These are phyloP conservation scores for Irpex sp. DNA, from an alignment of 1,284 basidiomycete genomes.

Conservation along the genomic window DNA sequence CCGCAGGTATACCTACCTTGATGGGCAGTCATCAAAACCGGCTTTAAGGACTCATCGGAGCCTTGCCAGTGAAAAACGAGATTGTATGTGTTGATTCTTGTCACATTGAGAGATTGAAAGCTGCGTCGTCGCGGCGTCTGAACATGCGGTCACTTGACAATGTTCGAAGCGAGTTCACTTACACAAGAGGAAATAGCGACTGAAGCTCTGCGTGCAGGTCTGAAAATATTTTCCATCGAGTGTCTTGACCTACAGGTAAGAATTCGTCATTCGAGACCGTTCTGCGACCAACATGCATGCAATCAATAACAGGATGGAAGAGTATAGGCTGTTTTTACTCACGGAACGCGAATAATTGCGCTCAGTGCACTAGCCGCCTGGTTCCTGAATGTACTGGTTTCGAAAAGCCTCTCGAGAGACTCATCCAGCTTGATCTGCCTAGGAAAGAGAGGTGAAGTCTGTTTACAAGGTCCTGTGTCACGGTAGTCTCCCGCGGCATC, in stretches of 20 bases:
- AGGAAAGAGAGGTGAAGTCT: slow-evolving; percentile 9
- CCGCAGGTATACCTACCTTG: slow-evolving; percentile 51
- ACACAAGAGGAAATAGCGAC: slow-evolving; percentile 48
- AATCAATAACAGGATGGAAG: not conserved
- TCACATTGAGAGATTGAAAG: slow-evolving; percentile 57
- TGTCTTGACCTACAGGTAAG: slow-evolving; percentile 43
- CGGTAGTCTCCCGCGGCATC: not conserved
- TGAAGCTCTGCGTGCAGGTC: slow-evolving; percentile 48
- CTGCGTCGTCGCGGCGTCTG: slow-evolving; percentile 36
- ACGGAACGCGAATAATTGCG: slow-evolving; percentile 12
- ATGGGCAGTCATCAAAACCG: slow-evolving; percentile 72
- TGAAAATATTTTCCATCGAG: slow-evolving; percentile 48
- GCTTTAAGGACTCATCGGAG: slow-evolving; percentile 59
- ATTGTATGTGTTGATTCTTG: slow-evolving; percentile 71
- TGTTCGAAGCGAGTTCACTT: slow-evolving; percentile 15
- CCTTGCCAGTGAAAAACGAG: slow-evolving; percentile 74
- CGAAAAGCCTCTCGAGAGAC: slow-evolving; percentile 4
- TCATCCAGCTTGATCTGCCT: slow-evolving; percentile 6
- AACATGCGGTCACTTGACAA: not conserved
- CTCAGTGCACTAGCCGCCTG: slow-evolving; percentile 1
- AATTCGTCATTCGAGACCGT: slow-evolving; percentile 37
- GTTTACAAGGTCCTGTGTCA: slow-evolving; percentile 6
- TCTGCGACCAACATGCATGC: slow-evolving; percentile 16
- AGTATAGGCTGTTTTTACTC: not conserved
- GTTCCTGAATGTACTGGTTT: not conserved